Evolutionary conservation across 345 rosid genomes (phyloP).

Genomic region (Dipteronia sinensis): DNA sequence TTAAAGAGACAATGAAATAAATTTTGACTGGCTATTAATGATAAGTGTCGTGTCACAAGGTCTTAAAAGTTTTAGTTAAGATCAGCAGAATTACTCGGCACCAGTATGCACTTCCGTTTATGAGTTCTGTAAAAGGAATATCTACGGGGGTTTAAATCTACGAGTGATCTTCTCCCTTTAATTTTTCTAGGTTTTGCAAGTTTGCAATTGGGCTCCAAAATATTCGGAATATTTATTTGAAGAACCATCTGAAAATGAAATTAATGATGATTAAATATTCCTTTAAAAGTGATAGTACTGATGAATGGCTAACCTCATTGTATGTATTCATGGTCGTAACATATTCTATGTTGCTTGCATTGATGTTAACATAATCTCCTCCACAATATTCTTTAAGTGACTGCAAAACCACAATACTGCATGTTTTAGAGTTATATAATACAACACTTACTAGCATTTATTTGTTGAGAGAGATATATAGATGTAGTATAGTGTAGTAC

Average conservation of each 20-base stretch:
- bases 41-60: too few relatives aligned
- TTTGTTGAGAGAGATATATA: too few relatives aligned
- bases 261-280: neutral
- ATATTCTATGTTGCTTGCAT: constrained; percentile 31
- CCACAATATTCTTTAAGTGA: constrained; percentile 23
- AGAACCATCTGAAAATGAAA: constrained; percentile 13
- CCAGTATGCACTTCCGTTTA: constrained; percentile 23
- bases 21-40: too few relatives aligned
- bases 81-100: constrained; percentile 29
- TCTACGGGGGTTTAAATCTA: constrained; percentile 22
- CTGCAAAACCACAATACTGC: constrained; percentile 17
- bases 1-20: too few relatives aligned
- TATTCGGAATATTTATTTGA: constrained; percentile 35
- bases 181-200: constrained; percentile 21
- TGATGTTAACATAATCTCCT: constrained; percentile 27
- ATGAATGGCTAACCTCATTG: constrained; percentile 20
- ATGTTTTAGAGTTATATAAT: too few relatives aligned
- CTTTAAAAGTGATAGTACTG: neutral
- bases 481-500: too few relatives aligned
- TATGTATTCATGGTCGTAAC: constrained; percentile 17
- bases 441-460: too few relatives aligned
- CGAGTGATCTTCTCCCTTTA: constrained; percentile 28
- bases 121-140: constrained; percentile 16
- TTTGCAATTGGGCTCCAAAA: constrained; percentile 39
- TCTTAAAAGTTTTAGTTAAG: neutral